Base-by-base conservation (phyloP, 1,284 basidiomycete genomes). In the Trichosporon faecale region DNA sequence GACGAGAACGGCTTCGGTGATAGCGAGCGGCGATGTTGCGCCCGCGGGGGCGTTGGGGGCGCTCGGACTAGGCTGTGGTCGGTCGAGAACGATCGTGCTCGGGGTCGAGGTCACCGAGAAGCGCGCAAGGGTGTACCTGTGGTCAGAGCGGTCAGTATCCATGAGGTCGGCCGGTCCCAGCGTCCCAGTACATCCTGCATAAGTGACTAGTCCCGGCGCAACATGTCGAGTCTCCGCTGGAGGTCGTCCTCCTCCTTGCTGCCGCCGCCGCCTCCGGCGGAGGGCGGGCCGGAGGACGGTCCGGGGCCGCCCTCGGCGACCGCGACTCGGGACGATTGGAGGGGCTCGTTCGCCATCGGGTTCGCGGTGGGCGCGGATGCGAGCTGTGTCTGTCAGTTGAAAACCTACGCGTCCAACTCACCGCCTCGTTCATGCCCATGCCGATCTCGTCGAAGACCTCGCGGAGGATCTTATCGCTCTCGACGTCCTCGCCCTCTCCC, bases 371-470 rank as follows among this genome's bases (percentile, higher is more conserved):
- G 95, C 3, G 93, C 88, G 64, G 95, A 93, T 6, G 89, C 89
- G 70, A 97, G 89, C 93, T 77, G 49, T 3, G 35, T 5, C 46
- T 69, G 67, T 65, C 7, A 65, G 64, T 25, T 40, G 23, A 21
- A 23, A 37, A 29, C 11, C 1, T 16, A 1, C 25, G 66, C 7
- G 37, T 4, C 3, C 3, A 46, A 80, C 86, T 76, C 78, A 93
- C 95, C 86, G 96, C 91, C 82, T 99, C 97, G 2, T 91, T 92
- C 70, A 98, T 86, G 73, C 88, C 89, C 69, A 99, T 91, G 25
- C 96, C 97, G 73, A 99, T 98, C 86, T 99, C 97, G 77, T 99
- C 97, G 64, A 99, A 85, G 33, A 99, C 96, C 83, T 99, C 91
- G 78, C 93, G 95, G 74, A 99, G 84, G 72, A 99, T 97, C 86